Base-by-base conservation (phyloP, 1,139 yeast genomes). In the Kodamaea sp. region DNA sequence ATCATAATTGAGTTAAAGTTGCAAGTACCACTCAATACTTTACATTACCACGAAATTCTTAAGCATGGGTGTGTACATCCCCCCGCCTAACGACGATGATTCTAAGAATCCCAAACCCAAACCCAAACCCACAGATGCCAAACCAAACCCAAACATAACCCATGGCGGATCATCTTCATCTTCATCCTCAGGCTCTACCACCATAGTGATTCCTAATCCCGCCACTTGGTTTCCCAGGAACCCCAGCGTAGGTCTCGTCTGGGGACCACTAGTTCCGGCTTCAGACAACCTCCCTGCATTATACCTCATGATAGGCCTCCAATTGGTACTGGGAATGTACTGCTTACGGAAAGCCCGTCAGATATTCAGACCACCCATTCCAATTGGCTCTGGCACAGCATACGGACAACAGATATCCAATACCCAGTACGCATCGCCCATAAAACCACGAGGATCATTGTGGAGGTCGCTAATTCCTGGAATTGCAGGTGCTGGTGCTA, bases 261-360 rank as follows among this genome's bases (percentile, higher is more conserved):
- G 82, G 78, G 83, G 84, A 1, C 84, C 85, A 1, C 51, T 80
- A 25, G 80, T 77, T 1, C 86, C 86, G 2, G 80, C 84, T 0
- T 66, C 83, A 2, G 85, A 80, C 43, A 74, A 76, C 48, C 49
- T 61, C 19, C 59, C 67, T 5, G 83, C 80, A 0, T 51, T 79
- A 2, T 70, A 66, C 50, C 45, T 71, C 1, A 51, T 78, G 39
- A 64, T 78, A 4, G 72, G 71, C 0, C 41, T 70, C 3, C 86
- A 80, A 44, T 55, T 76, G 12, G 47, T 59, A 1, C 24, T 73
- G 19, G 83, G 83, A 1, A 34, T 69, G 24, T 53, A 51, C 10
- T 44, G 56, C 7, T 46, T 65, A 29, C 49, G 57, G 25, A 43
- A 45, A 28, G 58, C 60, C 8, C 51, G 59, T 19, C 41, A 21